Conservation (phyloP, 306 rosid species). For the Casuarina equisetifolia region DNA sequence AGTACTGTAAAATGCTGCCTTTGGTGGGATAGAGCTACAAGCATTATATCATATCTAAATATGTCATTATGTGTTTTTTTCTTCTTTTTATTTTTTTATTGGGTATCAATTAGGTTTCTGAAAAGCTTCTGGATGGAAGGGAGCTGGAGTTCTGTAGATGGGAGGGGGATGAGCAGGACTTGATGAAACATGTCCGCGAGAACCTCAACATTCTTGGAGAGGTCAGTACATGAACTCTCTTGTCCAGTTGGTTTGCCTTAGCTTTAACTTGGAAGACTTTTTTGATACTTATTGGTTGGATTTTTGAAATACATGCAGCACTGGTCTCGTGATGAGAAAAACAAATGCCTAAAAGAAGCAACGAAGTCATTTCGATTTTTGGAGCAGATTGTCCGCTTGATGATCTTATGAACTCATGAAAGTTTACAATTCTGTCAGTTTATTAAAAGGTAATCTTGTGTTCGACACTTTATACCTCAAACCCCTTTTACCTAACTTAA, state of each 20-base stretch:
- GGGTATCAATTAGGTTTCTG: conserved; percentile 54
- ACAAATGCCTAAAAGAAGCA: conserved; percentile 79
- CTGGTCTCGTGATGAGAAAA: conserved; percentile 78
- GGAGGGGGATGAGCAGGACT: conserved; percentile 62
- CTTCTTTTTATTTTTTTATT: background rate
- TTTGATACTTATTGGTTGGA: conserved; percentile 13
- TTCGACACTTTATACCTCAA: no score
- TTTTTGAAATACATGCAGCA: conserved; percentile 49
- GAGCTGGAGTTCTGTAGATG: conserved; percentile 72
- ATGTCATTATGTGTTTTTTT: no score
- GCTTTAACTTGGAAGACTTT: background rate
- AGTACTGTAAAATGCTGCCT: background rate
- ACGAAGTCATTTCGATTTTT: conserved; percentile 66
- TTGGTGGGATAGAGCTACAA: background rate
- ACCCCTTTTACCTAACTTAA: no score
- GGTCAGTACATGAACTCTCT: conserved; percentile 36
- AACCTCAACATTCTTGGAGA: conserved; percentile 81
- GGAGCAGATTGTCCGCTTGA: conserved; percentile 79
- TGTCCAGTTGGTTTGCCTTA: conserved; percentile 5
- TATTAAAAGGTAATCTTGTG: background rate
- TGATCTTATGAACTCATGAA: conserved; percentile 46
- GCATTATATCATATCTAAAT: background rate
- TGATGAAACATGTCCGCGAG: conserved; percentile 67
- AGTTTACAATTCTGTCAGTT: no score
- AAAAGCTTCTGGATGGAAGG: conserved; percentile 65